Percentiles rank a stretch among this genome's conserved stretches.
phyloP scores from a whole-genome alignment of 2,329 filamentous ascomycete species.

The Fusarium sp. region DNA sequence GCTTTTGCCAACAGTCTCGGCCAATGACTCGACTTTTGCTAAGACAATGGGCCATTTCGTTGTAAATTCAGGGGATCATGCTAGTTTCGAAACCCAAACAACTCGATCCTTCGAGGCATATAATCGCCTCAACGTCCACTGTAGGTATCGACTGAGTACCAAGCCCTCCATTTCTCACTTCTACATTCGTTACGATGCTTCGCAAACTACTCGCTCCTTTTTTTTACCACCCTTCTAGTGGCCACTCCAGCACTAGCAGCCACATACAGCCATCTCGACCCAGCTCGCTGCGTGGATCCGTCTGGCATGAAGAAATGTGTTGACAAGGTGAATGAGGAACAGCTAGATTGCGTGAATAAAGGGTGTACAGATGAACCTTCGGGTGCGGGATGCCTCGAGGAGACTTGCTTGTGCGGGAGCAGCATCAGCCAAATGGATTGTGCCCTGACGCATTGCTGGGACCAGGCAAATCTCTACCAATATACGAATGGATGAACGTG shows the following conservation, averaged over 20 bases:
- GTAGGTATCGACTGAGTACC: not conserved
- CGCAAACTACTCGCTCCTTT: not conserved
- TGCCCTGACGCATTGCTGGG: constrained; percentile 11
- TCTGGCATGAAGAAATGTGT: not conserved
- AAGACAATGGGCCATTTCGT: not conserved
- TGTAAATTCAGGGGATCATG: not conserved
- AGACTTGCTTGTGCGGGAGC: not conserved
- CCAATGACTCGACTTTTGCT: not conserved
- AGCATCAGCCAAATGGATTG: not conserved
- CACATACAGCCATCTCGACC: not conserved
- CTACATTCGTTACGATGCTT: not conserved
- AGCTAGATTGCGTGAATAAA: not conserved
- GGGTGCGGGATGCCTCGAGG: not conserved
- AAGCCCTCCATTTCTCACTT: not conserved
- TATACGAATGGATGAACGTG: not conserved
- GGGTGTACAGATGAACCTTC: not conserved
- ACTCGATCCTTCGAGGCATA: not conserved
- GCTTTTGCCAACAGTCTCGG: not conserved
- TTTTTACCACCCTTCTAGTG: not conserved
- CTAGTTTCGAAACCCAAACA: not conserved
- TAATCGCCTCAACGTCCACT: not conserved
- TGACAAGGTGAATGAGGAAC: not conserved
- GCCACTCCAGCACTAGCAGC: not conserved
- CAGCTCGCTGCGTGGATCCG: not conserved
- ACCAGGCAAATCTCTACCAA: not conserved